Percentiles rank a stretch among this genome's conserved stretches.
Conservation (phyloP, 1,284 basidiomycete species). For the Omphalotus olearius region DNA sequence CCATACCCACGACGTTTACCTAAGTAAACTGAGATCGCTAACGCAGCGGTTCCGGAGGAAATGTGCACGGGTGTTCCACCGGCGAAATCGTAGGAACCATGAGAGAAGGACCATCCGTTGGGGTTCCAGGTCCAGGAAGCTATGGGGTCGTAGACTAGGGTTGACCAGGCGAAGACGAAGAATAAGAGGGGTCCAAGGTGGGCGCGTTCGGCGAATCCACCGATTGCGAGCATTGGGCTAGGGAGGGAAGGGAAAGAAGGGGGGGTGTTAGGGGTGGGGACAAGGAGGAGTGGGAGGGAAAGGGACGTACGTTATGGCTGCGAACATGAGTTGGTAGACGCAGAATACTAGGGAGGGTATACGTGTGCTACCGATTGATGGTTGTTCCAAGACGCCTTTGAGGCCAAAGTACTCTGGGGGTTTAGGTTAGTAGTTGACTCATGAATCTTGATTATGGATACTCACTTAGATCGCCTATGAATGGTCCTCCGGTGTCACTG, state of each 20-base stretch:
- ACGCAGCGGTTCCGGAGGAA: conserved; percentile 84
- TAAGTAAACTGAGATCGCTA: conserved; percentile 91
- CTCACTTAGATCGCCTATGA: conserved; percentile 52
- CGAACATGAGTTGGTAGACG: conserved; percentile 89
- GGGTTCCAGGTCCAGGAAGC: conserved; percentile 23
- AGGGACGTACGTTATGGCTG: neutral
- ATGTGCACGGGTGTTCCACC: conserved; percentile 96
- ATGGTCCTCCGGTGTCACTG: conserved; percentile 52
- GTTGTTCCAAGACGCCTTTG: conserved; percentile 73
- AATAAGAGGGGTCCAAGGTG: neutral
- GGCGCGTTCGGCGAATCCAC: neutral
- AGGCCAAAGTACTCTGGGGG: conserved; percentile 34
- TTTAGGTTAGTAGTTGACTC: neutral
- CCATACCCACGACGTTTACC: conserved; percentile 91
- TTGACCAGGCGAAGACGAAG: conserved; percentile 76
- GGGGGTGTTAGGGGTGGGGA: no score
- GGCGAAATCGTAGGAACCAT: conserved; percentile 88
- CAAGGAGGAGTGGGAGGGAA: neutral
- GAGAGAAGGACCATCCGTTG: conserved; percentile 5
- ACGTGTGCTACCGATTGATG: conserved; percentile 65
- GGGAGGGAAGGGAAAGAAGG: no score
- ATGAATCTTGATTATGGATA: neutral
- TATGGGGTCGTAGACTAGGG: conserved; percentile 89
- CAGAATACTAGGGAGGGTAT: conserved; percentile 85
- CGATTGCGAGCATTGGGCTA: neutral